These are phyloP conservation scores for Zygotorulaspora sp. DNA, from an alignment of 805 yeast genomes.

Conservation along the genomic window DNA sequence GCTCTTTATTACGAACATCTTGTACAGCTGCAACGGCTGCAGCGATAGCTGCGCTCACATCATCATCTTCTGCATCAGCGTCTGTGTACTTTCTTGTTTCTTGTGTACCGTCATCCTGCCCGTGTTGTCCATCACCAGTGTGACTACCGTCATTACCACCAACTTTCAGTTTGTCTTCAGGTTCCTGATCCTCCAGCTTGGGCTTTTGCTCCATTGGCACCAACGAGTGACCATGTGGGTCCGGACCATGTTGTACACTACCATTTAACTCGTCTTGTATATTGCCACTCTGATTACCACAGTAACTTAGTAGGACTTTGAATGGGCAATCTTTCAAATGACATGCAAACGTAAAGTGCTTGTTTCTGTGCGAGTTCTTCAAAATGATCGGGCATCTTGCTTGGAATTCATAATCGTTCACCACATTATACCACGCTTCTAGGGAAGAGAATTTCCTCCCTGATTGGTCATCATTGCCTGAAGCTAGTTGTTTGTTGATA, in stretches of 20 bases:
- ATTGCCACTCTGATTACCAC: constrained; percentile 21
- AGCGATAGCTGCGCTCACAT: constrained; percentile 35
- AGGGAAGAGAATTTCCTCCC: constrained; percentile 29
- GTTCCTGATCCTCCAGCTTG: constrained; percentile 8
- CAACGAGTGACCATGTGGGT: constrained; percentile 5
- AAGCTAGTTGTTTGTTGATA: constrained; percentile 31
- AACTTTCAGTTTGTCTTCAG: constrained; percentile 7
- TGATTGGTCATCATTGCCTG: constrained; percentile 21
- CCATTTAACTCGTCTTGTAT: constrained; percentile 12
- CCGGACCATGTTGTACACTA: constrained; percentile 6
- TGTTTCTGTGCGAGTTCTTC: constrained; percentile 35
- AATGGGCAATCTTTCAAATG: constrained; percentile 34
- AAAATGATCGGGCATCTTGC: constrained; percentile 36
- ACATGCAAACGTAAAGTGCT: constrained; percentile 37
- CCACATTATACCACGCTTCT: constrained; percentile 34
- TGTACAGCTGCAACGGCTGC: constrained; percentile 36
- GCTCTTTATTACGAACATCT: constrained; percentile 15
- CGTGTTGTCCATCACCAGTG: not conserved
- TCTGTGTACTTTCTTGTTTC: constrained; percentile 15
- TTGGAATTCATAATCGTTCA: constrained; percentile 36
- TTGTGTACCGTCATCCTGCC: constrained; percentile 4
- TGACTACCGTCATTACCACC: not conserved
- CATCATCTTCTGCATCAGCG: constrained; percentile 23
- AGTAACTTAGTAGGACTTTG: constrained; percentile 32
- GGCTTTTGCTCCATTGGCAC: constrained; percentile 9